Evolutionary conservation across 1,284 basidiomycete species (phyloP).

Genomic region (Flammula alnicola): DNA sequence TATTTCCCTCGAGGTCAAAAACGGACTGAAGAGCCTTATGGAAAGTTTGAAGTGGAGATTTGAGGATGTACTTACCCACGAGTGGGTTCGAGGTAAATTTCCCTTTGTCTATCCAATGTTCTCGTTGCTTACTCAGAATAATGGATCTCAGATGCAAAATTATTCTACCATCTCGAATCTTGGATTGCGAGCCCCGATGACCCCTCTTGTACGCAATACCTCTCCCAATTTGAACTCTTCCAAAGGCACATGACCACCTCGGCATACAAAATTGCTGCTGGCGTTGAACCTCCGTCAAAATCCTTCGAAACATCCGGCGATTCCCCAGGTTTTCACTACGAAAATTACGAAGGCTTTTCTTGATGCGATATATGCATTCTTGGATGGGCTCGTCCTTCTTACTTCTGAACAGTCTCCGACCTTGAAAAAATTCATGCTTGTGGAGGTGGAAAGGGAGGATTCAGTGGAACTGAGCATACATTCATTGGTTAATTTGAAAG

Average conservation of each 20-base stretch:
- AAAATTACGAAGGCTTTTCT: conserved; percentile 88
- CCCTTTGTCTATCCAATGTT: not conserved
- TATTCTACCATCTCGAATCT: conserved; percentile 86
- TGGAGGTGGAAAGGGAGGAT: conserved; percentile 35
- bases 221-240: conserved; percentile 80
- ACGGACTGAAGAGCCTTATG: conserved; percentile 71
- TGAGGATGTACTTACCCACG: conserved; percentile 77
- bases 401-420: conserved; percentile 72
- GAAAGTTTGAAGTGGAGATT: conserved; percentile 91
- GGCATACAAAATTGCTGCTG: conserved; percentile 84
- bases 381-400: conserved; percentile 88
- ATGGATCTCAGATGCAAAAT: conserved; percentile 71
- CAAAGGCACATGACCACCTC: conserved; percentile 81
- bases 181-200: conserved; percentile 77
- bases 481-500: conserved; percentile 61
- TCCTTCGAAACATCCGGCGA: conserved; percentile 55
- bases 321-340: conserved; percentile 58
- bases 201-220: conserved; percentile 63
- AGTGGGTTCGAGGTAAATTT: conserved; percentile 84
- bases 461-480: conserved; percentile 46
- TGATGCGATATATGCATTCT: conserved; percentile 87
- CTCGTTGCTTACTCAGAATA: conserved; percentile 4
- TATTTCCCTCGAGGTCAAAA: conserved; percentile 67
- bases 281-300: conserved; percentile 61
- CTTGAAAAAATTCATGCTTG: conserved; percentile 28